phyloP scores from a whole-genome alignment of 2,329 filamentous ascomycete genomes.

The Zasmidium angulare region DNA sequence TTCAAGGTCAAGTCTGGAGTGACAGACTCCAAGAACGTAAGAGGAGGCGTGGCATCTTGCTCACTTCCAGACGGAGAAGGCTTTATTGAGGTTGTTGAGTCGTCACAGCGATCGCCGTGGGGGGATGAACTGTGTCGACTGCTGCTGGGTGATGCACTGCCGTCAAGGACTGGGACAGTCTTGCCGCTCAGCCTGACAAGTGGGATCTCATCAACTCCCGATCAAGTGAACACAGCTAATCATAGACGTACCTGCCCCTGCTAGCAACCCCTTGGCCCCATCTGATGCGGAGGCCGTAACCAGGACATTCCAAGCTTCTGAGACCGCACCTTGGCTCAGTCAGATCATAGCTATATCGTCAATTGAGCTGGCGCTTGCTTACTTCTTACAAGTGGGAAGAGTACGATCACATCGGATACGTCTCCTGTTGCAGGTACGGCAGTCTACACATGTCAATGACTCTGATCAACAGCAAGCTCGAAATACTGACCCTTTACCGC shows the following conservation, averaged over 20 bases:
- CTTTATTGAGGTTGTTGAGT: slow-evolving; percentile 1
- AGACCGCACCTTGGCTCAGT: slow-evolving; percentile 1
- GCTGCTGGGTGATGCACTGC: background rate
- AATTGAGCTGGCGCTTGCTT: background rate
- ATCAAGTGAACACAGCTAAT: background rate
- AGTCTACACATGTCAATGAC: slow-evolving; percentile 2
- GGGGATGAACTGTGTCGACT: background rate
- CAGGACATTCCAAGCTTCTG: slow-evolving; percentile 10
- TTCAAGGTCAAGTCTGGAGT: slow-evolving; percentile 1
- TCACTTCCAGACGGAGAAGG: background rate
- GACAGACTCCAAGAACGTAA: background rate
- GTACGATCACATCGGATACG: slow-evolving; percentile 13
- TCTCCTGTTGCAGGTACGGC: slow-evolving; percentile 12
- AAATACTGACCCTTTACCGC: slow-evolving; percentile 7
- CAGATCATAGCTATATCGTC: background rate
- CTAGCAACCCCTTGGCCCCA: slow-evolving; percentile 12
- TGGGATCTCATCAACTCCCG: too few species aligned
- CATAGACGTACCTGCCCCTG: background rate
- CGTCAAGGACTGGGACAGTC: slow-evolving; percentile 8
- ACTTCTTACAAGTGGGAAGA: slow-evolving; percentile 13
- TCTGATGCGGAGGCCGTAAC: slow-evolving; percentile 13
- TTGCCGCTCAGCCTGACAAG: slow-evolving; percentile 11
- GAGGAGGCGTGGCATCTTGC: background rate
- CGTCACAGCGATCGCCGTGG: background rate
- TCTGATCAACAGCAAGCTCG: background rate